Base-by-base conservation (phyloP, 805 yeast species). In the Priceomyces fermenticarens region DNA sequence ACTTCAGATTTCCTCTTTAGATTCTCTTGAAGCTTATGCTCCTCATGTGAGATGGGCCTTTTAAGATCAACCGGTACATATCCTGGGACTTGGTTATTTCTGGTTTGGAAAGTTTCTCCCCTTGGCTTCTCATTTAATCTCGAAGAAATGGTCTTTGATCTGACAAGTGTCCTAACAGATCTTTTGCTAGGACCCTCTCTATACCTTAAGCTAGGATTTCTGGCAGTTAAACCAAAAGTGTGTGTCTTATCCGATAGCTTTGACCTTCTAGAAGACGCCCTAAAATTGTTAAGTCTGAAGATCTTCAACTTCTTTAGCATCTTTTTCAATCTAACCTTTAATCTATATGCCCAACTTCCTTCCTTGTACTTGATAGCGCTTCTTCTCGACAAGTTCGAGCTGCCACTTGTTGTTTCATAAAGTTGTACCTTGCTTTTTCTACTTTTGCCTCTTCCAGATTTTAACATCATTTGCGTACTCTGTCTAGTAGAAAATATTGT, bases 401-500 rank as follows among this genome's bases (percentile, higher is more conserved):
- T 34, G 3, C 41, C 35, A 3, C 48, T 44, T 11, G 38, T 32
- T 4, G 41, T 32, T 14, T 47, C 14, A 17, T 47, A 42, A 14
- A 44, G 31, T 16, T 31, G 27, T 4, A 41, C 37, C 15, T 32
- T 41, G 2, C 25, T 11, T 11, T 4, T 20, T 12, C 28, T 28
- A 10, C 23, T 35, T 25, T 15, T 27, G 12, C 25, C 15, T 14
- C 30, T 30, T 11, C 36, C 13, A 10, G 29, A 30, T 33, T 26
- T 12, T 31, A 15, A 28, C n/a, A 29, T 16, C 20, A 38, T 20
- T 17, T 38, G 31, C 13, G 46, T 54, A 13, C 51, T 58, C 10
- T 48, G 54, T 42, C 71, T 51, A 8, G 73, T 69, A n/a, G 72
- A 66, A 46, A 69, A 69, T 28, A 69, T 69, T 0, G 75, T 70